Conservation (phyloP, 225 moss, liverwort and hornwort species). For the Climacium dendroides region DNA sequence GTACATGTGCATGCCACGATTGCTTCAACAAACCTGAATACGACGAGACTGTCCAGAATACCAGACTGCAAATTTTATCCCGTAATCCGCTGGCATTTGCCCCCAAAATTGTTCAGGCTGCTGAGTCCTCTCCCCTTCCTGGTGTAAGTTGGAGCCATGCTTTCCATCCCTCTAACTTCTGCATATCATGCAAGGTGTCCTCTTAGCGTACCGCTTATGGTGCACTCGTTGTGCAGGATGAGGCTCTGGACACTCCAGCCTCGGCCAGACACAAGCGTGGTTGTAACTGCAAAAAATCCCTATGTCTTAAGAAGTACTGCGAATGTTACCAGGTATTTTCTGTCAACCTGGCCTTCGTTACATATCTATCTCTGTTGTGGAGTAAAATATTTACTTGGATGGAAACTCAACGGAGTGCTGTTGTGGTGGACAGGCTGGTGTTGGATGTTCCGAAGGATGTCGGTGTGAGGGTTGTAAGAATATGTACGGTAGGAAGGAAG, state of each 20-base stretch:
- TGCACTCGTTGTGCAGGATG: conserved; percentile 43
- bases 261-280: conserved; percentile 89
- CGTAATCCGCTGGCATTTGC: conserved; percentile 94
- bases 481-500: conserved; percentile 89
- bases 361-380: background rate
- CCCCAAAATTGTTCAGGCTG: conserved; percentile 78
- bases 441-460: conserved; percentile 96
- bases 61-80: conserved; percentile 73
- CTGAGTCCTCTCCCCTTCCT: conserved; percentile 60
- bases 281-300: conserved; percentile 94
- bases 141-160: conserved; percentile 30
- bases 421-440: conserved; percentile 58
- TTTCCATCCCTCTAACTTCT: background rate
- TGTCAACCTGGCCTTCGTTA: background rate
- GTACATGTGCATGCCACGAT: conserved; percentile 89
- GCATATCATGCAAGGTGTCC: background rate
- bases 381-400: background rate
- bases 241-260: conserved; percentile 69
- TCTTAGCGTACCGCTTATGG: background rate
- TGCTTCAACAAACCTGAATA: conserved; percentile 97
- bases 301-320: conserved; percentile 91
- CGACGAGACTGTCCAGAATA: conserved; percentile 65
- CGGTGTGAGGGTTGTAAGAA: conserved; percentile 98
- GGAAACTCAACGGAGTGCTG: background rate
- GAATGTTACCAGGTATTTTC: conserved; percentile 87